Conservation (phyloP, 2,329 filamentous ascomycete genomes). For the Aspergillus cejpii region DNA sequence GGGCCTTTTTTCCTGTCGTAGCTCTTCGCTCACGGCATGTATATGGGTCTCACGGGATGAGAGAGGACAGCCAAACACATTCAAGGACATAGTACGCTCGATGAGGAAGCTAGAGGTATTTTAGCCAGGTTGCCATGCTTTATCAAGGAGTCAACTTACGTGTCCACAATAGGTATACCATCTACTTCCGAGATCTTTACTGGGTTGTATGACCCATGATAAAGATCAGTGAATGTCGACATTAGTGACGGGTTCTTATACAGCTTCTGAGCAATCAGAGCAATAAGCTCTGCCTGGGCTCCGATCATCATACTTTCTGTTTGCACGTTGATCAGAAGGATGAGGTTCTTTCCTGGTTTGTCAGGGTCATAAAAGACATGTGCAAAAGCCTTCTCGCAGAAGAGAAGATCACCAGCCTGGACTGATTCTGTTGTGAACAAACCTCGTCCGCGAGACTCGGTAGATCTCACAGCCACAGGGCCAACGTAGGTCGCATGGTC, state of each 20-base stretch:
- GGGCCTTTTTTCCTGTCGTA: background rate
- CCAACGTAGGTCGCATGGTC: slow-evolving; percentile 46
- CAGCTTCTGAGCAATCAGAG: slow-evolving; percentile 43
- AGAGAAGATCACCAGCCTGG: slow-evolving; percentile 46
- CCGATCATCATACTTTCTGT: slow-evolving; percentile 31
- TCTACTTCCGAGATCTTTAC: slow-evolving; percentile 27
- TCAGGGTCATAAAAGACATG: slow-evolving; percentile 25
- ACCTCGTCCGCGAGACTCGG: slow-evolving; percentile 43
- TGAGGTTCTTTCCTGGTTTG: slow-evolving; percentile 3
- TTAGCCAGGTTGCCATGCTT: slow-evolving; percentile 2
- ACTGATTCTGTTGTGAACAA: slow-evolving; percentile 48
- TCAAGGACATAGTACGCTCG: slow-evolving; percentile 39
- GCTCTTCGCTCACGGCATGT: background rate
- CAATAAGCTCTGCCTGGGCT: slow-evolving; percentile 40
- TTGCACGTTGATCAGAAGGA: slow-evolving; percentile 37
- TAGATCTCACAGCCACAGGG: slow-evolving; percentile 39
- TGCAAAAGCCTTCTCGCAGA: slow-evolving; percentile 53
- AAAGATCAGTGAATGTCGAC: slow-evolving; percentile 33
- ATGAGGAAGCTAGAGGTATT: slow-evolving; percentile 41
- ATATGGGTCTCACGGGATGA: slow-evolving; percentile 21
- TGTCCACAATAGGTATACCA: slow-evolving; percentile 42
- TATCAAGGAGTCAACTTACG: slow-evolving; percentile 30
- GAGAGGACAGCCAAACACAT: slow-evolving; percentile 40
- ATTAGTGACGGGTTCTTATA: slow-evolving; percentile 36
- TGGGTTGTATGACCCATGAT: slow-evolving; percentile 39